Percentiles rank a stretch among this genome's conserved stretches.
phyloP scores from a whole-genome alignment of 768 basidiomycete species.

The Panaeolus cyanescens region DNA sequence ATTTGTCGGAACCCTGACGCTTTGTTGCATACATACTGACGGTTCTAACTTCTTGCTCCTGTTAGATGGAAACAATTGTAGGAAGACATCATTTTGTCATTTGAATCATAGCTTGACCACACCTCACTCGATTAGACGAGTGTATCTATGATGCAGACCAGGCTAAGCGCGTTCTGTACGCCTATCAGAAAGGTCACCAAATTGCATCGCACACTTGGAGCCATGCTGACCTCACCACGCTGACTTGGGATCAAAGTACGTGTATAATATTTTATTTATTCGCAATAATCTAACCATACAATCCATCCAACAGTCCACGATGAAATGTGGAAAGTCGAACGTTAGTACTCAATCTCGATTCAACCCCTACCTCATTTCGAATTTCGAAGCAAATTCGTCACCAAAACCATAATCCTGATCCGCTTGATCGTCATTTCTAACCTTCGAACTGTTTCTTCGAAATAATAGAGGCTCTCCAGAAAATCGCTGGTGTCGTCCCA shows the following conservation, averaged over 20 bases:
- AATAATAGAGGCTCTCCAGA: slow-evolving; percentile 38
- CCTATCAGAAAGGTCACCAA: slow-evolving; percentile 41
- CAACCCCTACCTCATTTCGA: not conserved
- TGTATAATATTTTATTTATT: not conserved
- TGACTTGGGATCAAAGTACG: slow-evolving; percentile 43
- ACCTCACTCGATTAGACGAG: slow-evolving; percentile 21
- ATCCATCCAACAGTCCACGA: slow-evolving; percentile 34
- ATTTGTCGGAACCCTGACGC: not conserved
- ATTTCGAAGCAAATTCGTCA: not conserved
- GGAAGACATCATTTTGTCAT: slow-evolving; percentile 3
- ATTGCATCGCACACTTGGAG: slow-evolving; percentile 49
- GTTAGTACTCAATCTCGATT: slow-evolving; percentile 24
- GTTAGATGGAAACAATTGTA: slow-evolving; percentile 43
- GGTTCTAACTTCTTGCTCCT: not conserved
- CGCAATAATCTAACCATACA: not conserved
- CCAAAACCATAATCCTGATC: not conserved
- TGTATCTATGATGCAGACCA: slow-evolving; percentile 40
- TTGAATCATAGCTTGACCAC: not conserved
- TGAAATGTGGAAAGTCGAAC: slow-evolving; percentile 47
- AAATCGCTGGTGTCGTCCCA: slow-evolving; percentile 43
- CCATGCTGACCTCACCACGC: slow-evolving; percentile 38
- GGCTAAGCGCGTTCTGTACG: slow-evolving; percentile 35
- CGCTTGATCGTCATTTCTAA: not conserved
- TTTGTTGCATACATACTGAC: no score
- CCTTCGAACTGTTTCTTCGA: not conserved